These are phyloP conservation scores for Westerdykella ornata DNA, from an alignment of 2,329 filamentous ascomycete genomes.

Conservation along the genomic window DNA sequence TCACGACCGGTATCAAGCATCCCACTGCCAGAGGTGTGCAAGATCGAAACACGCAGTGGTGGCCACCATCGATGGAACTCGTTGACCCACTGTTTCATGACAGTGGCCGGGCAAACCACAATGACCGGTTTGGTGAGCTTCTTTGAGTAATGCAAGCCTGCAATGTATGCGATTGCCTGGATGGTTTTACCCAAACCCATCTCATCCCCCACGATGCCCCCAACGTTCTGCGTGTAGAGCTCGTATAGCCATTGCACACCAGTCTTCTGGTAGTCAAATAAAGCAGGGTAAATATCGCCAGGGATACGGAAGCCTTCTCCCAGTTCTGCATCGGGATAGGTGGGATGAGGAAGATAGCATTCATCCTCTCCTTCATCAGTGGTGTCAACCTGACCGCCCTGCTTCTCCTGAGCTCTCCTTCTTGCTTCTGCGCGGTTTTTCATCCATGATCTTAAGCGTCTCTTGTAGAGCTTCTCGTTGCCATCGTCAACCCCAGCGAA, in stretches of 20 bases:
- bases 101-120: conserved; percentile 86
- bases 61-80: conserved; percentile 99
- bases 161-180: conserved; percentile 73
- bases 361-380: conserved; percentile 47
- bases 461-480: conserved; percentile 72
- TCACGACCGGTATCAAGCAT: conserved; percentile 74
- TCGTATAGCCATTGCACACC: conserved; percentile 96
- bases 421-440: conserved; percentile 56
- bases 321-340: conserved; percentile 66
- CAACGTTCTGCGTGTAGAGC: conserved; percentile 79
- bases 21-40: conserved; percentile 91
- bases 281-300: conserved; percentile 82
- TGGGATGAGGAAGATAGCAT: conserved; percentile 83
- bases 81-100: conserved; percentile 96
- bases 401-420: conserved; percentile 38
- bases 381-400: conserved; percentile 11
- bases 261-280: conserved; percentile 97
- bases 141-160: conserved; percentile 85
- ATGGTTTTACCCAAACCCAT: conserved; percentile 98
- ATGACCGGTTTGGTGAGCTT: conserved; percentile 79
- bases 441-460: conserved; percentile 69
- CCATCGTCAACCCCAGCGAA: conserved; percentile 74
- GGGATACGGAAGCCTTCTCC: conserved; percentile 73
- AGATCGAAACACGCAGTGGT: conserved; percentile 88
- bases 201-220: conserved; percentile 92